phyloP scores from a whole-genome alignment of 768 basidiomycete genomes.

The Agrocybe chaxingu region DNA sequence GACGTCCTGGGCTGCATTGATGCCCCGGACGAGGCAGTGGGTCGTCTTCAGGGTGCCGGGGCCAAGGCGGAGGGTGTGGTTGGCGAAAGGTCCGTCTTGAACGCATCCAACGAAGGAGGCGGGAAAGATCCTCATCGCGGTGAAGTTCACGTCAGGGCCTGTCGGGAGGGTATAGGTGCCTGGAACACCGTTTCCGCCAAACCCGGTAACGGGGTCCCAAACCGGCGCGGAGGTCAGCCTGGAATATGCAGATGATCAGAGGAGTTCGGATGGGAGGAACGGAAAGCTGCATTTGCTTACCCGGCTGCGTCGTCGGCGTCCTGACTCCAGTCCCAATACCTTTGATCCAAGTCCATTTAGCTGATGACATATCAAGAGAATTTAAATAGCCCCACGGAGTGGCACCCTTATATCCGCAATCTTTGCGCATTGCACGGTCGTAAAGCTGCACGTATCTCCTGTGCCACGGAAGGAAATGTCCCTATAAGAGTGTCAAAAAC shows the following conservation, averaged over 20 bases:
- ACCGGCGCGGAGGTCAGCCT: conserved; percentile 31
- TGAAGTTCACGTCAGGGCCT: conserved; percentile 13
- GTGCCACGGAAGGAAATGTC: conserved; percentile 37
- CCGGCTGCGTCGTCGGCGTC: conserved; percentile 24
- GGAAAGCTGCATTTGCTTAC: conserved; percentile 1
- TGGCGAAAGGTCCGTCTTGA: conserved; percentile 30
- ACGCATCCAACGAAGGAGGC: conserved; percentile 23
- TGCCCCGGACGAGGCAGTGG: conserved; percentile 31
- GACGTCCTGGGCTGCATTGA: conserved; percentile 21
- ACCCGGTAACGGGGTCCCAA: conserved; percentile 32
- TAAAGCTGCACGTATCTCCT: conserved; percentile 26
- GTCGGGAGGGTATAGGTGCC: conserved; percentile 23
- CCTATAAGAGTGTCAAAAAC: conserved; percentile 14
- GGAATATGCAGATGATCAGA: not conserved
- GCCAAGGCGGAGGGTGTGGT: conserved; percentile 28
- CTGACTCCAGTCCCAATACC: conserved; percentile 40
- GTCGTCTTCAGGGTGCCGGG: conserved; percentile 30
- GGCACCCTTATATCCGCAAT: conserved; percentile 33
- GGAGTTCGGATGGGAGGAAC: not conserved
- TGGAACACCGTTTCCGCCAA: conserved; percentile 32
- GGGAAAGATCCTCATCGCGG: conserved; percentile 9
- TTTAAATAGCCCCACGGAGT: conserved; percentile 23
- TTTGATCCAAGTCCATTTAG: conserved; percentile 5
- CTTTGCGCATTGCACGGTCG: conserved; percentile 28
- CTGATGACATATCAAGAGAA: not conserved